These are phyloP conservation scores for Rhodamnia argentea DNA, from an alignment of 345 rosid genomes.

Conservation along the genomic window DNA sequence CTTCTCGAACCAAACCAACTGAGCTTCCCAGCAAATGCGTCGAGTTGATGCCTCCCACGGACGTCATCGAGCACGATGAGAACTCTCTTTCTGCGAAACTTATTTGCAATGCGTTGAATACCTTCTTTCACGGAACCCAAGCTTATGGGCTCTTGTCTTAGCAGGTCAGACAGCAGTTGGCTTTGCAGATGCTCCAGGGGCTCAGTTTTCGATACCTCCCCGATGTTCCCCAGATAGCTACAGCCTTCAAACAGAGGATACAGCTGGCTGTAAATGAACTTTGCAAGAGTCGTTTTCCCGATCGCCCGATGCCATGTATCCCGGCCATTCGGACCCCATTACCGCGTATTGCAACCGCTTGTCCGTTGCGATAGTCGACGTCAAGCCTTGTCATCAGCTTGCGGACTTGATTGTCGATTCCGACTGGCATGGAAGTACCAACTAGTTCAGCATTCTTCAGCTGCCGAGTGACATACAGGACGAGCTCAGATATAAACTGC, in stretches of 20 bases:
- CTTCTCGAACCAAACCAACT: not conserved
- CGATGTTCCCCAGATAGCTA: not conserved
- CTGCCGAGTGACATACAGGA: too few species aligned
- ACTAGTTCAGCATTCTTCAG: too few species aligned
- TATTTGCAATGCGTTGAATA: not conserved
- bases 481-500: too few species aligned
- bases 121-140: not conserved
- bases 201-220: not conserved
- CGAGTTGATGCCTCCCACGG: not conserved
- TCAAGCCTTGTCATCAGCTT: too few species aligned
- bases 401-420: too few species aligned
- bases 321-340: too few species aligned
- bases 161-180: not conserved
- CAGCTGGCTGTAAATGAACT: not conserved
- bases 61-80: conserved; percentile 3
- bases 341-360: too few species aligned
- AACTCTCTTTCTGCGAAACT: not conserved
- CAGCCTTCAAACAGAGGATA: not conserved
- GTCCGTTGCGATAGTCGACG: too few species aligned
- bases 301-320: not conserved
- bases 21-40: not conserved
- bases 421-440: too few species aligned
- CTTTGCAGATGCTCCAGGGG: not conserved
- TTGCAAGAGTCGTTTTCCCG: not conserved
- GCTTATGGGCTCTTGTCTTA: not conserved